Conservation (phyloP, 1,139 yeast genomes). For the Ogataea hybrid region DNA sequence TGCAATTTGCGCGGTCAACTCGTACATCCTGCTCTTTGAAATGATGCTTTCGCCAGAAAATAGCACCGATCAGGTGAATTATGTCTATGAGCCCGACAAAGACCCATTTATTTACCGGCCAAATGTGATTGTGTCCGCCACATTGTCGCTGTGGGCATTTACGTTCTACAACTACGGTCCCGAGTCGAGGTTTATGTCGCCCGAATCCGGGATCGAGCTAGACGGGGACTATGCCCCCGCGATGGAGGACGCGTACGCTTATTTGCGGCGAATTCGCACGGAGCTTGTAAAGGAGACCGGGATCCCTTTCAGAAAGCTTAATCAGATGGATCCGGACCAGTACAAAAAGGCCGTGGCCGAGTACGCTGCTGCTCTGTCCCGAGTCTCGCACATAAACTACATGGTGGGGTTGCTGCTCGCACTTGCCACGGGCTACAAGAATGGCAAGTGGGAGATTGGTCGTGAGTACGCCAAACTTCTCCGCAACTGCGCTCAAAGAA, state of each 20-base stretch:
- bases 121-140: conserved; percentile 51
- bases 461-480: conserved; percentile 53
- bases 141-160: conserved; percentile 58
- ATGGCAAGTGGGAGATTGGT: conserved; percentile 56
- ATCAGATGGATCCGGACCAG: conserved; percentile 11
- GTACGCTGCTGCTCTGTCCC: conserved; percentile 37
- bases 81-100: conserved; percentile 43
- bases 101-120: conserved; percentile 54
- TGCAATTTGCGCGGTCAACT: conserved; percentile 50
- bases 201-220: conserved; percentile 20
- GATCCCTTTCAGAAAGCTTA: conserved; percentile 27
- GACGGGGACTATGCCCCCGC: conserved; percentile 24
- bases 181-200: conserved; percentile 38
- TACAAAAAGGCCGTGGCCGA: conserved; percentile 23
- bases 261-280: conserved; percentile 37
- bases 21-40: conserved; percentile 58
- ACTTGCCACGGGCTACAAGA: conserved; percentile 40
- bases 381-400: conserved; percentile 40
- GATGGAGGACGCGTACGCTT: conserved; percentile 40
- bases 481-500: conserved; percentile 50
- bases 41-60: conserved; percentile 43
- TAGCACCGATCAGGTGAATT: conserved; percentile 32
- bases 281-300: conserved; percentile 18
- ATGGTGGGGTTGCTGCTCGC: conserved; percentile 50
- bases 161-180: conserved; percentile 55